These are phyloP conservation scores for Verticillium isaacii DNA, from an alignment of 2,329 filamentous ascomycete genomes.

Conservation along the genomic window DNA sequence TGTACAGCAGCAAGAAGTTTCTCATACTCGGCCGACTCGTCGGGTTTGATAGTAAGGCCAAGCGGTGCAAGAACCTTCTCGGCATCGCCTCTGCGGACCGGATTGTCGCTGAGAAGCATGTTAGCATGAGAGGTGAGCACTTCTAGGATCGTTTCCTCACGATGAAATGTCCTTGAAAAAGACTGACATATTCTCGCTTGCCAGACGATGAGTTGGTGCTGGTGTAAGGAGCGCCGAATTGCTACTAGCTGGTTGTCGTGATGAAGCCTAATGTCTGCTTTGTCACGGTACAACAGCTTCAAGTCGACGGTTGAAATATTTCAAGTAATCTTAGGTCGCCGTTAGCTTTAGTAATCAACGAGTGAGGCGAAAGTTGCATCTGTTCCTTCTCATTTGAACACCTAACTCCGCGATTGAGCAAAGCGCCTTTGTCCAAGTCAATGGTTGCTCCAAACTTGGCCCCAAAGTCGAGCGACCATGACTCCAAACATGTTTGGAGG, in stretches of 20 bases:
- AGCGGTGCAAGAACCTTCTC: slow-evolving; percentile 28
- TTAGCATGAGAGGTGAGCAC: background rate
- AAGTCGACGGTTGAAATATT: background rate
- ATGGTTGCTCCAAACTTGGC: background rate
- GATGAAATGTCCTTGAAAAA: slow-evolving; percentile 32
- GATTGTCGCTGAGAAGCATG: slow-evolving; percentile 26
- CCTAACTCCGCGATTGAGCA: background rate
- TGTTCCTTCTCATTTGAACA: background rate
- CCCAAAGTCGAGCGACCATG: background rate
- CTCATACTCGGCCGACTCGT: slow-evolving; percentile 38
- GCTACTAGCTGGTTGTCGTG: background rate
- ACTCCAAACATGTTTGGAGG: background rate
- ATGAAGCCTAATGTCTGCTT: background rate
- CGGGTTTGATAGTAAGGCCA: slow-evolving; percentile 27
- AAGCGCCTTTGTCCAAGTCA: background rate
- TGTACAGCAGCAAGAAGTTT: slow-evolving; percentile 45
- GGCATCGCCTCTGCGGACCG: slow-evolving; percentile 33
- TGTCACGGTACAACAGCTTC: background rate
- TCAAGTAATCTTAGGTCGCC: background rate
- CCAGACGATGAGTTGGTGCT: background rate
- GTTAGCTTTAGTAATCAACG: background rate
- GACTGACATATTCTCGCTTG: slow-evolving; percentile 24
- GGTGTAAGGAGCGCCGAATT: too few species aligned
- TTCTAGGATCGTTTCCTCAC: slow-evolving; percentile 14
- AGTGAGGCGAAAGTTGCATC: background rate